Percentiles rank a stretch among this genome's conserved stretches.
phyloP scores from a whole-genome alignment of 305 asterid genomes.

The Solanum hybrid region DNA sequence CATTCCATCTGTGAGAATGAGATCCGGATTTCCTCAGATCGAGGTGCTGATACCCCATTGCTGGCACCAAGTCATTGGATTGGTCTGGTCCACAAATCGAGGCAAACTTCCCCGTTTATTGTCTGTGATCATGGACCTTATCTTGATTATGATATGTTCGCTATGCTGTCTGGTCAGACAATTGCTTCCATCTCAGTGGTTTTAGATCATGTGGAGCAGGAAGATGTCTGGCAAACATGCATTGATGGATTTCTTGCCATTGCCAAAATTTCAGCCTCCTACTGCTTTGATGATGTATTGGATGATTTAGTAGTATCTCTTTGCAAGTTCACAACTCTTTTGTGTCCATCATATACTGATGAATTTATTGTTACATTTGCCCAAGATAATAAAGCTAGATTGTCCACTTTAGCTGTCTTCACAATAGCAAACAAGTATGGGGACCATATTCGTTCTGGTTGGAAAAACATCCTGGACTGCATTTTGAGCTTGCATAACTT shows the following conservation, averaged over 20 bases:
- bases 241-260: constrained; percentile 75
- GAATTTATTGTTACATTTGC: constrained; percentile 63
- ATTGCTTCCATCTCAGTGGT: constrained; percentile 90
- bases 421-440: constrained; percentile 78
- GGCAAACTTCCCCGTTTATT: constrained; percentile 56
- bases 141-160: constrained; percentile 75
- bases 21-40: constrained; percentile 77
- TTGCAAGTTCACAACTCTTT: constrained; percentile 72
- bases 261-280: constrained; percentile 67
- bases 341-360: constrained; percentile 50
- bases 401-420: constrained; percentile 80
- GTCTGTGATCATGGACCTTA: constrained; percentile 45
- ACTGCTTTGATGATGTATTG: constrained; percentile 55
- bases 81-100: constrained; percentile 68
- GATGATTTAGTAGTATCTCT: constrained; percentile 84
- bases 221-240: constrained; percentile 54
- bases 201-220: constrained; percentile 74
- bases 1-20: constrained; percentile 82
- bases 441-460: constrained; percentile 73
- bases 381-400: constrained; percentile 67
- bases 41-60: constrained; percentile 38
- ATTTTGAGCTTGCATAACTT: constrained; percentile 74
- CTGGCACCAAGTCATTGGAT: constrained; percentile 78
- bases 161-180: constrained; percentile 72
- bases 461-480: constrained; percentile 91